Evolutionary conservation across 805 yeast genomes (phyloP), one percentile per base, ranked within the genome.

Genomic region (Nakazawaea laoshanensis): DNA sequence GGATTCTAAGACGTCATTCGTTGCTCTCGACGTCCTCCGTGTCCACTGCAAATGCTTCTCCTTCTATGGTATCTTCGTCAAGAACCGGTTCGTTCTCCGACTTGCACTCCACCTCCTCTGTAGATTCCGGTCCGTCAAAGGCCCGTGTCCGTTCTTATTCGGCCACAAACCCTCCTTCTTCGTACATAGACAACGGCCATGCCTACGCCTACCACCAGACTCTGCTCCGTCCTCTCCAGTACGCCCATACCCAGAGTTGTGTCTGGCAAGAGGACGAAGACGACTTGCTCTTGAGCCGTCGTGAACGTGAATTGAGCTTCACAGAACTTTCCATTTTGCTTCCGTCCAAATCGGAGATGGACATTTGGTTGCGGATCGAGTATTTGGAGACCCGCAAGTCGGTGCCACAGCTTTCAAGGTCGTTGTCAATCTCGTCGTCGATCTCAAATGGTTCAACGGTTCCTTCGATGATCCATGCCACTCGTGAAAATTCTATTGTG

Each of bases 271-370:
- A 59, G 45, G 92, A 82, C 33, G 94, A 85, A 53, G 94, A 85
- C 53, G 81, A 77, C 40, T 50, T 74, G 22, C 52, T 85, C 24
- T 45, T 73, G 27, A 66, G 70, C 38, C 61, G 81, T 32, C 55
- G 72, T 7, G 58, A 69, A 31, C 59, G 75, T 42, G 79, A 78
- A 35, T 56, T 86, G 25, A 69, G 80, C 21, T 65, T 80, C 46
- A 80, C 78, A 12, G 95, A 86, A 54, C 59, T 86, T 24, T 67
- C 80, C 11, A 77, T 85, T 21, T 55, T 86, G 33, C 59, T 86
- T 27, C 89, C 92, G 11, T 69, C 67, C 37, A 70, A 85, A 42
- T 65, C 92, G 0, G 87, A 81, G 49, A 63, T 63, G n/a, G 92
- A 84, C 44, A 86, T 86, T 27, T 65, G 71, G 63, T 54, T 67